These are phyloP conservation scores for Mortierella polycephala DNA, from an alignment of 371 early-diverging fungal species.

Conservation along the genomic window DNA sequence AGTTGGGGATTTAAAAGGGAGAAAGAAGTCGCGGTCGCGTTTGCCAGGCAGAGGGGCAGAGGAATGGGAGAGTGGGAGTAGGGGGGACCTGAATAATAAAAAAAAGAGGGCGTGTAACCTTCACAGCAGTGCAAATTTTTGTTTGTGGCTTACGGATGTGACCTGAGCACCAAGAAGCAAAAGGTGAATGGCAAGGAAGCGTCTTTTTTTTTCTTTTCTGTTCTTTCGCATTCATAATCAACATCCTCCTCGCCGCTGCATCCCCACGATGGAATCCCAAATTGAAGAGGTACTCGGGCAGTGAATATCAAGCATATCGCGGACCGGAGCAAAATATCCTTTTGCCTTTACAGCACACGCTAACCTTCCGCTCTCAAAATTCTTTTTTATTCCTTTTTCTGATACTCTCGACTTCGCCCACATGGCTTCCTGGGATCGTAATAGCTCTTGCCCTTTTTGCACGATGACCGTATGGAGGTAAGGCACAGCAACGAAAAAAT, in stretches of 20 bases:
- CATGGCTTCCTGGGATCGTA: not conserved
- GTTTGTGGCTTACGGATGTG: conserved; percentile 28
- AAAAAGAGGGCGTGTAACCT: not conserved
- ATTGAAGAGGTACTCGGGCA: conserved; percentile 34
- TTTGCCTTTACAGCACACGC: not conserved
- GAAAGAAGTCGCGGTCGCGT: no score
- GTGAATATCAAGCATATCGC: not conserved
- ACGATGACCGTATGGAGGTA: conserved; percentile 52
- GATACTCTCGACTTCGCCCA: conserved; percentile 24
- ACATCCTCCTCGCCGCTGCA: not conserved
- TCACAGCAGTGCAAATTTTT: not conserved
- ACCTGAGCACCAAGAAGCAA: not conserved
- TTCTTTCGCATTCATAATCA: conserved; percentile 12
- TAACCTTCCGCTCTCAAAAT: not conserved
- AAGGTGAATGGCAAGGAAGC: no score
- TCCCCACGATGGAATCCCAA: conserved; percentile 42
- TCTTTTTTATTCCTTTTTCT: not conserved
- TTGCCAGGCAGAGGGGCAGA: not conserved
- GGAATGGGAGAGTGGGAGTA: no score
- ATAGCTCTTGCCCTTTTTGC: conserved; percentile 52
- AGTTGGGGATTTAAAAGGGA: not conserved
- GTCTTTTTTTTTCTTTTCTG: not conserved
- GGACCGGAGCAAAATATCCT: no score
- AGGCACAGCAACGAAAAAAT: not conserved
- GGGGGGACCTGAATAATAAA: not conserved